A percentile compares a stretch with the other conserved stretches of the same genome.
Evolutionary conservation across 495 filamentous ascomycete genomes (phyloP).

Genomic region (Penicillium macrosclerotiorum): DNA sequence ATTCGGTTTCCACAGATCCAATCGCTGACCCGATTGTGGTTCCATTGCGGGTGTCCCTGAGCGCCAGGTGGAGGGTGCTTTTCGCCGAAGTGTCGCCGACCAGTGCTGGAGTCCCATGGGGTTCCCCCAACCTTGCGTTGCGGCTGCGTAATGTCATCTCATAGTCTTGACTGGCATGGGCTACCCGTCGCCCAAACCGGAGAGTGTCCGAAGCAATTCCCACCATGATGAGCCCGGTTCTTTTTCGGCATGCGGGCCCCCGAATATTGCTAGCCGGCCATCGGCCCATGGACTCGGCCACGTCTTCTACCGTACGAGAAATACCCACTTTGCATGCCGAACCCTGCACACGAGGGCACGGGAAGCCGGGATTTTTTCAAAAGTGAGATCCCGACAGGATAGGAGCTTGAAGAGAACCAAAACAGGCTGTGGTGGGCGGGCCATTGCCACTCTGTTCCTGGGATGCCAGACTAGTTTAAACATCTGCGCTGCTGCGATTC

Average conservation of each 20-base stretch:
- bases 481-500: constrained; percentile 13
- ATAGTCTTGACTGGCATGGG: not conserved
- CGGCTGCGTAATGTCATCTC: not conserved
- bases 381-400: constrained; percentile 6
- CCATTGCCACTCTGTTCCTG: constrained; percentile 1
- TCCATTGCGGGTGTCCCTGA: constrained; percentile 1
- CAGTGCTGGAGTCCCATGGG: constrained; percentile 18
- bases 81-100: constrained; percentile 26
- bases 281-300: constrained; percentile 9
- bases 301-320: constrained; percentile 7
- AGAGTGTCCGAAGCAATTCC: constrained; percentile 16
- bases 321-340: constrained; percentile 9
- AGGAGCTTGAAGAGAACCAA: not conserved
- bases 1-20: constrained; percentile 10
- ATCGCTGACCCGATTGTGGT: constrained; percentile 3
- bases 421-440: not conserved
- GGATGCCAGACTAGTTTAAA: constrained; percentile 7
- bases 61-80: constrained; percentile 5
- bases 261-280: not conserved
- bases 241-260: constrained; percentile 6
- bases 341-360: constrained; percentile 6
- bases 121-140: constrained; percentile 11
- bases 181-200: constrained; percentile 1
- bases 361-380: constrained; percentile 25
- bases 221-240: not conserved